Evolutionary conservation across 495 filamentous ascomycete genomes (phyloP).

Genomic region (Penicillium cinerascens): DNA sequence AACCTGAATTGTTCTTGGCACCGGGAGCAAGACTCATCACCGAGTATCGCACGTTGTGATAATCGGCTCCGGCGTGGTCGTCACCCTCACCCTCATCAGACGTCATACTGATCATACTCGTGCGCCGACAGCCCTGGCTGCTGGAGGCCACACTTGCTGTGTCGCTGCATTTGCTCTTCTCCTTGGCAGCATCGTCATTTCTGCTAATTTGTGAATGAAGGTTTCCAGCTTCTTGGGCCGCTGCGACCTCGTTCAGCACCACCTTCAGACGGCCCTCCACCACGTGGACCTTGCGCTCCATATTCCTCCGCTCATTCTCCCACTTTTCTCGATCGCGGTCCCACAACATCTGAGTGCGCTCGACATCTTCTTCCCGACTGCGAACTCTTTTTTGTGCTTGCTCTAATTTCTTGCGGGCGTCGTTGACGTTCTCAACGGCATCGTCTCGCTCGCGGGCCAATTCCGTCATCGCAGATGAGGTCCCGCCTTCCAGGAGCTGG

Average conservation of each 20-base stretch:
- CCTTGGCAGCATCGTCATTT: constrained; percentile 28
- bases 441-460: constrained; percentile 84
- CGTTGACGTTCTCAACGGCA: constrained; percentile 66
- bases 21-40: constrained; percentile 51
- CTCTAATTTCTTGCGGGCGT: constrained; percentile 78
- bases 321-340: constrained; percentile 76
- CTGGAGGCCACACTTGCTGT: constrained; percentile 71
- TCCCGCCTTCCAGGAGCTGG: constrained; percentile 80
- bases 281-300: constrained; percentile 81
- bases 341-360: constrained; percentile 72
- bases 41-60: constrained; percentile 59
- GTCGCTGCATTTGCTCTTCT: constrained; percentile 59
- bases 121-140: constrained; percentile 57
- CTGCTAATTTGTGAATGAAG: constrained; percentile 23
- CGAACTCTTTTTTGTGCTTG: constrained; percentile 71
- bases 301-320: constrained; percentile 72
- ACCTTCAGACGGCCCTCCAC: constrained; percentile 80
- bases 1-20: constrained; percentile 53
- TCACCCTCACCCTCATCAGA: constrained; percentile 51
- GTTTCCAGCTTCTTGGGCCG: constrained; percentile 57
- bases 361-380: constrained; percentile 76
- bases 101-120: constrained; percentile 61
- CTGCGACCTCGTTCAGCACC: constrained; percentile 78
- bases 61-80: constrained; percentile 13
- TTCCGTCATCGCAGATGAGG: constrained; percentile 75